phyloP scores from a whole-genome alignment of 345 rosid genomes.

The Boechera stricta region DNA sequence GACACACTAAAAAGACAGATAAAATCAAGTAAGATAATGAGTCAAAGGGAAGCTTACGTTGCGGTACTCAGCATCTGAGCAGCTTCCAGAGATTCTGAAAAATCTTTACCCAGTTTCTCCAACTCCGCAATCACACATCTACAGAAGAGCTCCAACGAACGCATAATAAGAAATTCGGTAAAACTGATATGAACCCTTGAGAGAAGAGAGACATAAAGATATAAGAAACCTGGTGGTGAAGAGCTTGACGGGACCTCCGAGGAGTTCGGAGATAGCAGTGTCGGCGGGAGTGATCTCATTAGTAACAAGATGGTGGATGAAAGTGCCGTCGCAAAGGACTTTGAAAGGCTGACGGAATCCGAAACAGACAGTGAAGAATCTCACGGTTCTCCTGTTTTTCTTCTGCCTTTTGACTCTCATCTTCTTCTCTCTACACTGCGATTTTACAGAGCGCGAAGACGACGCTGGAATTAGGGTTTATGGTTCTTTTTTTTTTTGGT shows the following conservation, averaged over 20 bases:
- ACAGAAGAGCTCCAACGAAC: constrained; percentile 5
- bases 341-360: constrained; percentile 85
- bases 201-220: neutral
- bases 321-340: constrained; percentile 84
- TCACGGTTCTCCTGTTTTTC: constrained; percentile 75
- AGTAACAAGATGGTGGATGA: constrained; percentile 70
- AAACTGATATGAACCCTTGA: neutral
- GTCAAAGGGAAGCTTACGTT: constrained; percentile 52
- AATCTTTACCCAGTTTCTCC: constrained; percentile 67
- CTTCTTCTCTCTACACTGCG: constrained; percentile 28
- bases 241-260: constrained; percentile 79
- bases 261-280: constrained; percentile 62
- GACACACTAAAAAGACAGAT: neutral
- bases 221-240: constrained; percentile 72
- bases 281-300: constrained; percentile 70
- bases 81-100: constrained; percentile 61
- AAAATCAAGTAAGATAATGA: constrained; percentile 8
- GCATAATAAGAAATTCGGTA: neutral
- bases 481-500: neutral
- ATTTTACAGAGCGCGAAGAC: constrained; percentile 18
- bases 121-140: constrained; percentile 84
- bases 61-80: constrained; percentile 61
- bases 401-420: constrained; percentile 89
- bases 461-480: constrained; percentile 29
- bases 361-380: constrained; percentile 70